Evolutionary conservation across 2,329 filamentous ascomycete genomes (phyloP), one percentile per base, ranked within the genome.

Genomic region (Paraconiothyrium brasiliense): DNA sequence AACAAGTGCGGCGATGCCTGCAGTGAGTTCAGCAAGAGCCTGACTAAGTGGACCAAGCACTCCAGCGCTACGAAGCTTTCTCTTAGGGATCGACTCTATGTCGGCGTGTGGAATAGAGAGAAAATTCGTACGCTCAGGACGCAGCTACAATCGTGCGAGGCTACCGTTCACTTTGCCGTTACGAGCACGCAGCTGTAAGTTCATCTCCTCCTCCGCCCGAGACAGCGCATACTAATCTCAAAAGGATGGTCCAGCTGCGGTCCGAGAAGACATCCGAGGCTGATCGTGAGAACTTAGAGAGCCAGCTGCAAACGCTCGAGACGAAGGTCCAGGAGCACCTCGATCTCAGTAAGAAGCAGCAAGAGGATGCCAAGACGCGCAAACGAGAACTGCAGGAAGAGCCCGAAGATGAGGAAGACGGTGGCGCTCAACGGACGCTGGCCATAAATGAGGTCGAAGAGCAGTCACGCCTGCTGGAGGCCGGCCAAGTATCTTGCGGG

Each of bases 11-110:
- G 63, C 13, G 34, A 57, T 44, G 59, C 56, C 20, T 67, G 63
- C 54, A 46, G 37, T 24, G 32, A 59, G 32, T 67, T 67, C 54
- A 55, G 27, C 51, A 61, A 59, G 50, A 62, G 59, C 13, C 22
- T 67, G 2, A 34, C 24, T 7, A 63, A 62, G 46, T 67, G 58
- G 63, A 67, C 60, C n/a, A 67, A 62, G 44, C 58, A 65, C 52
- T 67, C 63, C 9, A 64, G 44, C 54, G 43, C 49, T 24, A 32
- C 48, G 13, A 65, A 59, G 35, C 46, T 63, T 10, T 63, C 61
- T 32, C 54, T 63, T 9, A 48, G 62, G 30, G 62, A 67, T 61
- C 60, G 56, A 4, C 32, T 67, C 13, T 58, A 58, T 1, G 46
- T 63, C 16, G 54, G 65, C 27, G 50, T 67, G 35, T 67, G 58